Percentiles rank a stretch among this genome's conserved stretches.
Evolutionary conservation across 1,284 basidiomycete species (phyloP).

Genomic region (Rugosomyces carneus): DNA sequence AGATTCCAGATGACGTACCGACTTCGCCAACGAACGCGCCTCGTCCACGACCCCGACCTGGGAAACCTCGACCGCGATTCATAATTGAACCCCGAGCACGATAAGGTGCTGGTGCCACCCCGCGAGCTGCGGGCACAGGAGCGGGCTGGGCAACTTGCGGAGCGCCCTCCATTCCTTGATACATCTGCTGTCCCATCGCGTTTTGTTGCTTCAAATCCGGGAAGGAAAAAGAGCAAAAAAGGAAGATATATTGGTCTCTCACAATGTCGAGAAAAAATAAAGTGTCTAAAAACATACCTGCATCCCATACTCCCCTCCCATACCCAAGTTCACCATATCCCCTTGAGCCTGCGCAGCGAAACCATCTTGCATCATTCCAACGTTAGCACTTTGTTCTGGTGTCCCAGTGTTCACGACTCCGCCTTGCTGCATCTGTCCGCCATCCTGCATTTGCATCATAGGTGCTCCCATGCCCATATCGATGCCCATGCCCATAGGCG

Average conservation of each 20-base stretch:
- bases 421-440: conserved; percentile 37
- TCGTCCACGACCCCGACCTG: conserved; percentile 43
- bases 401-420: conserved; percentile 28
- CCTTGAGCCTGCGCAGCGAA: conserved; percentile 36
- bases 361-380: conserved; percentile 42
- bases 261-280: too few relatives aligned
- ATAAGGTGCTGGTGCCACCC: conserved; percentile 45
- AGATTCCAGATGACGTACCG: conserved; percentile 37
- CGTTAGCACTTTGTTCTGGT: conserved; percentile 27
- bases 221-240: background rate
- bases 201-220: conserved; percentile 35
- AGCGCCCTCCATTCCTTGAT: conserved; percentile 40
- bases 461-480: conserved; percentile 37
- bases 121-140: conserved; percentile 32
- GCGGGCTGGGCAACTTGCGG: conserved; percentile 26
- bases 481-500: conserved; percentile 46
- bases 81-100: conserved; percentile 44
- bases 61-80: conserved; percentile 33
- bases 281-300: conserved; percentile 56
- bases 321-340: conserved; percentile 47
- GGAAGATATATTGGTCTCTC: too few relatives aligned
- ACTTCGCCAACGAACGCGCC: conserved; percentile 37
- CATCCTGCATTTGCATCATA: conserved; percentile 45
- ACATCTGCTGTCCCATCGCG: conserved; percentile 44
- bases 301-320: conserved; percentile 53